Evolutionary conservation across 257 asterid species (phyloP), one percentile per base, ranked within the genome.

Genomic region (Solanum habrochaites): DNA sequence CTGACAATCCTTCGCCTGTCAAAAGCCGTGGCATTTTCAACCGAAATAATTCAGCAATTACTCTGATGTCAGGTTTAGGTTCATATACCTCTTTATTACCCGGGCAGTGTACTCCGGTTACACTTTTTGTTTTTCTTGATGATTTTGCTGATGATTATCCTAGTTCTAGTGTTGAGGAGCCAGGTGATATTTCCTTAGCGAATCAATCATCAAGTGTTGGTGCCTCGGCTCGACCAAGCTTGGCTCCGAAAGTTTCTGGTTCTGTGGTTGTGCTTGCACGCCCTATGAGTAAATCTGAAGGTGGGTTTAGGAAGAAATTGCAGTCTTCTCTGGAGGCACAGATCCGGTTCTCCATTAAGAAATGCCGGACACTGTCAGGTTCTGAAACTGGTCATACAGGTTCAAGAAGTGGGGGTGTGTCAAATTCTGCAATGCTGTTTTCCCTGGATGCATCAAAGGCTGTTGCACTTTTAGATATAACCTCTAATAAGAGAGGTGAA

Each of bases 301-400:
- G 94, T 85, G 95, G 95, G 23, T 87, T 87, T 13, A 90, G 92
- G 89, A 97, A 96, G 92, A 97, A 96, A 90, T 85, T 97, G 86
- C 99, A 96, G 91, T 96, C 98, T 72, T 94, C 99, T 52, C 97
- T 97, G n/a, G 99, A 97, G 91, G 98, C 96, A 37, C 99, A 95
- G 89, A 90, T 97, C 83, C 96, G 99, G n/a, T 96, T 95, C 86
- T 97, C 94, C 67, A 91, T 97, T 4, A 97, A 97, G 89, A 97
- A 95, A 91, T 92, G 98, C 27, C 95, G 99, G 72, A 92, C 92
- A 16, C 98, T 97, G 80, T 94, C 99, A n/a, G 91, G 91, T 83
- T 92, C 93, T 60, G 98, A 96, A 87, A 91, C 89, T 87, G 89
- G 93, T 87, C 96, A 93, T 86, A 70, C 89, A 20, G 98, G 93